Evolutionary conservation across 1,284 basidiomycete genomes (phyloP).

Genomic region (Termitomyces sp.): DNA sequence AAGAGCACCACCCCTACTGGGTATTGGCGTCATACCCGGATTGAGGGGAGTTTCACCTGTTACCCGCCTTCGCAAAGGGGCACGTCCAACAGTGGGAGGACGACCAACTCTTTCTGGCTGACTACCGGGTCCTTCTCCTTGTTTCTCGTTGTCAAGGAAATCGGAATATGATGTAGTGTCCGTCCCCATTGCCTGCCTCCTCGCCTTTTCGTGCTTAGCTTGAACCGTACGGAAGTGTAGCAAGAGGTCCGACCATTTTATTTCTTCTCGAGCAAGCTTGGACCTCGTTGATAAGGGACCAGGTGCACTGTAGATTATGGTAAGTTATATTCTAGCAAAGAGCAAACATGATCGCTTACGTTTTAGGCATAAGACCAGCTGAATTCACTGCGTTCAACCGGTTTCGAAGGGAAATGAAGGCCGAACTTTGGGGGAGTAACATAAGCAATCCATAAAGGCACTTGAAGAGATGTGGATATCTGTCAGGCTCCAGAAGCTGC

Average conservation of each 20-base stretch:
- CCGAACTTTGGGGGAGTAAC: slow-evolving; percentile 95
- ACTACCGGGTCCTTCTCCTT: slow-evolving; percentile 26
- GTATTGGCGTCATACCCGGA: slow-evolving; percentile 20
- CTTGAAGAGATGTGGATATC: slow-evolving; percentile 95
- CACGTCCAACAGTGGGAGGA: slow-evolving; percentile 31
- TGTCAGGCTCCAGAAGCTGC: slow-evolving; percentile 94
- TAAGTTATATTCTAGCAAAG: neutral
- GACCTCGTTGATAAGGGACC: slow-evolving; percentile 51
- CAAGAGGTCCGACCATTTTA: slow-evolving; percentile 91
- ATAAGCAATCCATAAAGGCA: slow-evolving; percentile 97
- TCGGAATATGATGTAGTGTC: slow-evolving; percentile 42
- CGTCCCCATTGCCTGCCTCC: slow-evolving; percentile 60
- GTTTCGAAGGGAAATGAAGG: slow-evolving; percentile 93
- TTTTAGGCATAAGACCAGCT: slow-evolving; percentile 84
- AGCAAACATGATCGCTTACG: slow-evolving; percentile 41
- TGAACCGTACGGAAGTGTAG: slow-evolving; percentile 84
- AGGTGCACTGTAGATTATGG: slow-evolving; percentile 21
- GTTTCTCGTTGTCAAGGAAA: slow-evolving; percentile 39
- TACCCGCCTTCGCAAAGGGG: slow-evolving; percentile 51
- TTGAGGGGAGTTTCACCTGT: slow-evolving; percentile 42
- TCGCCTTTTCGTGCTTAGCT: slow-evolving; percentile 80
- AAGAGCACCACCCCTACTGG: slow-evolving; percentile 39
- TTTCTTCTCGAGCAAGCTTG: slow-evolving; percentile 79
- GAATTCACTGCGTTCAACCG: slow-evolving; percentile 93
- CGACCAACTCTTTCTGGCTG: slow-evolving; percentile 24